Evolutionary conservation across 2,329 filamentous ascomycete genomes (phyloP), one percentile per base, ranked within the genome.

Genomic region (Furcasterigmium sp.): DNA sequence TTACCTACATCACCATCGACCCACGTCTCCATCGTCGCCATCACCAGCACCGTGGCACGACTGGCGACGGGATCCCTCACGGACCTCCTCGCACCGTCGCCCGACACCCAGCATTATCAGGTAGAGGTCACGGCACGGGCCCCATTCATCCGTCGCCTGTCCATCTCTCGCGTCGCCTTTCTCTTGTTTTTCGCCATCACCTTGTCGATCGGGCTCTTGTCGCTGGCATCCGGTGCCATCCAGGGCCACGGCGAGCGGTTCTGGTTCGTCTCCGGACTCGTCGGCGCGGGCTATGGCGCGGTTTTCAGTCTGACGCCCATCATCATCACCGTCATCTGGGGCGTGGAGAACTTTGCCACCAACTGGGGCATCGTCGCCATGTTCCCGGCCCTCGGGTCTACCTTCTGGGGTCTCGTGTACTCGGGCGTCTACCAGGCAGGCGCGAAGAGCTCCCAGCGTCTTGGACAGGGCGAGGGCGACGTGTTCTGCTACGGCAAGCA

Each of bases 321-420:
- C 51, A 87, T 97, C 44, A 85, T 96, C 53, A 89, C 84, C n/a
- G 90, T 96, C 9, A 91, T 98, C 37, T 98, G 93, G 93, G 93
- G 93, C 20, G 90, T 95, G 0, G 91, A 97, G 69, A 98, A 97
- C 61, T 97, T 98, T 60, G 93, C 89, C 45, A 98, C 93, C 1
- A 97, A 98, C 56, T 98, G 91, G 82, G 93, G 93, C 9, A 91
- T 97, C 48, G 82, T 97, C 8, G 90, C 91, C 34, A 93, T 94
- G 73, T 83, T 91, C 44, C 93, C 93, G 3, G 93, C 93, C 0
- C 67, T 86, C 0, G 93, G 91, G 0, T 90, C 91, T 0, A 89
- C 89, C 0, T 75, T 95, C 25, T 98, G 91, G 90, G 89, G 91
- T 0, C 63, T 93, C 1, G 70, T 96, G n/a, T 98, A 97, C 61